Percentiles rank a stretch among this genome's conserved stretches.
phyloP scores from a whole-genome alignment of 306 rosid genomes.

The Oxytropis ochrocephala region DNA sequence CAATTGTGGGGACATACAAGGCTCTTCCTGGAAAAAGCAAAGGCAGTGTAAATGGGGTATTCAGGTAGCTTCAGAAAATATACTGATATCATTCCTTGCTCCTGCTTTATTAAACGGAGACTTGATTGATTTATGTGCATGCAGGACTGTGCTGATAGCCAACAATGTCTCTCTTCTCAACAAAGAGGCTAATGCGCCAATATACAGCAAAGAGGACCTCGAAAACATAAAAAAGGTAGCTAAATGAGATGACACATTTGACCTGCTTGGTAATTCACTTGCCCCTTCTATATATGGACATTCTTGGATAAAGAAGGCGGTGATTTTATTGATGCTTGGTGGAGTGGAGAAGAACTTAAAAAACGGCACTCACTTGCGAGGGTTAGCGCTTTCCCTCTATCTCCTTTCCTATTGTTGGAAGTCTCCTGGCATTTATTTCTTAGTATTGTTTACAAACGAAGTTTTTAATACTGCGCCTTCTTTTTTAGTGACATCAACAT shows the following conservation, averaged over 20 bases:
- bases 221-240: slow-evolving; percentile 77
- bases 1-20: slow-evolving; percentile 84
- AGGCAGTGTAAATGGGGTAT: slow-evolving; percentile 91
- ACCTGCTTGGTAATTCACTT: slow-evolving; percentile 86
- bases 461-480: slow-evolving; percentile 11
- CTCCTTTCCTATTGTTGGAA: too few relatives aligned
- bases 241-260: slow-evolving; percentile 81
- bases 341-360: too few relatives aligned
- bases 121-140: slow-evolving; percentile 24
- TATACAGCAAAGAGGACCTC: slow-evolving; percentile 69
- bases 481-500: slow-evolving; percentile 84
- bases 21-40: slow-evolving; percentile 90
- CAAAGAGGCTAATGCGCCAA: slow-evolving; percentile 97
- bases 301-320: slow-evolving; percentile 96
- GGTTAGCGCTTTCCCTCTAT: slow-evolving; percentile 45
- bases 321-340: slow-evolving; percentile 73
- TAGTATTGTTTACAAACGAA: background rate
- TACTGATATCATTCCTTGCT: background rate
- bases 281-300: slow-evolving; percentile 98
- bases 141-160: slow-evolving; percentile 89
- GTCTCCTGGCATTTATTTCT: background rate
- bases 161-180: slow-evolving; percentile 87
- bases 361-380: slow-evolving; percentile 53
- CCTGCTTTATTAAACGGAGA: background rate
- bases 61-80: slow-evolving; percentile 54